These are phyloP conservation scores for Penicillium crystallinum DNA, from an alignment of 495 filamentous ascomycete genomes.

Conservation along the genomic window DNA sequence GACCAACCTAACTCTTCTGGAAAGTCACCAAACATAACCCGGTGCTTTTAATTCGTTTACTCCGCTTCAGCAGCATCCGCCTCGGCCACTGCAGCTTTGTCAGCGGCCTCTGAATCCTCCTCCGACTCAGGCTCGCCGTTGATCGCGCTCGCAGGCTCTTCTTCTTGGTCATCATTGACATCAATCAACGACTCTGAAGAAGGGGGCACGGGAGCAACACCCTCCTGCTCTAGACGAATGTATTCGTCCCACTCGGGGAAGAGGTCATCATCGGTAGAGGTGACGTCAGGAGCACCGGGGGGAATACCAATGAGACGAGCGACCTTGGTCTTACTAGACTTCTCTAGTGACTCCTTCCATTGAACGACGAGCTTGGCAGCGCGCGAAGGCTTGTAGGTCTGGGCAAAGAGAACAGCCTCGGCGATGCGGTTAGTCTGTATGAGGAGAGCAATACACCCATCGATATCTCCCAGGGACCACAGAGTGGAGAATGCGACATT, in stretches of 20 bases:
- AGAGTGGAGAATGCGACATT: slow-evolving; percentile 89
- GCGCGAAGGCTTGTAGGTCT: slow-evolving; percentile 88
- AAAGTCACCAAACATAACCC: slow-evolving; percentile 16
- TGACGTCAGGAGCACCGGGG: slow-evolving; percentile 43
- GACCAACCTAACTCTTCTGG: slow-evolving; percentile 23
- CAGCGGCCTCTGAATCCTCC: slow-evolving; percentile 8
- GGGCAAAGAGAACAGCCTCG: slow-evolving; percentile 84
- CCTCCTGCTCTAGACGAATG: slow-evolving; percentile 71
- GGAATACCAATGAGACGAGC: slow-evolving; percentile 80
- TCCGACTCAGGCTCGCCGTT: slow-evolving; percentile 35
- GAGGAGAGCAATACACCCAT: slow-evolving; percentile 76
- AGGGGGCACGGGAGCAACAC: slow-evolving; percentile 35
- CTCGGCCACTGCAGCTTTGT: slow-evolving; percentile 16
- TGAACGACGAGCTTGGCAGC: slow-evolving; percentile 58
- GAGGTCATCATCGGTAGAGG: slow-evolving; percentile 77
- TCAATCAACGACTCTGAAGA: slow-evolving; percentile 47
- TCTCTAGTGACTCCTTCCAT: slow-evolving; percentile 81
- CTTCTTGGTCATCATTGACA: slow-evolving; percentile 35
- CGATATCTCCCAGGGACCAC: slow-evolving; percentile 81
- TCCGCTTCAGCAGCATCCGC: slow-evolving; percentile 20
- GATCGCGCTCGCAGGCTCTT: slow-evolving; percentile 24
- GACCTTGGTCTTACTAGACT: slow-evolving; percentile 74
- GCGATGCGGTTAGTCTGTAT: slow-evolving; percentile 69
- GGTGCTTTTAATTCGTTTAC: slow-evolving; percentile 17
- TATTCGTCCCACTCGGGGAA: slow-evolving; percentile 97